Conservation (phyloP, 768 basidiomycete species). For the Porphyrellus cyaneotinctus region DNA sequence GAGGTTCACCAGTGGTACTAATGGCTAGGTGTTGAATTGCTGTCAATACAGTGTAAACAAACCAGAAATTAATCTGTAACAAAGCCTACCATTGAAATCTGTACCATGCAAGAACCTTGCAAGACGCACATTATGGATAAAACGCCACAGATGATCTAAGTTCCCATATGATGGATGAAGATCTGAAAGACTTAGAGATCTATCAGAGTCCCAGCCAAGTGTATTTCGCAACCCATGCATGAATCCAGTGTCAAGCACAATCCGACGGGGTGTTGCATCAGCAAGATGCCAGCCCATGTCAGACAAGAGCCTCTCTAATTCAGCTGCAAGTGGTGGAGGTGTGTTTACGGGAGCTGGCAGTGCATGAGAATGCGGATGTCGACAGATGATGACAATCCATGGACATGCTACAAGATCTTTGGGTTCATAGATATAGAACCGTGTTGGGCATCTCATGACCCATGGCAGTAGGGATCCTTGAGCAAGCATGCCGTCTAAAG, state of each 20-base stretch:
- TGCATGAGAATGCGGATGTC: constrained; percentile 2
- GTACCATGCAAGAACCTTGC: background rate
- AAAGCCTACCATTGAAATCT: background rate
- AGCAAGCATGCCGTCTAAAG: background rate
- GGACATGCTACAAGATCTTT: background rate
- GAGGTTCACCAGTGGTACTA: too few relatives aligned
- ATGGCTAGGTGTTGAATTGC: too few relatives aligned
- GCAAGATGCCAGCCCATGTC: background rate
- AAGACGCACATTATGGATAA: background rate
- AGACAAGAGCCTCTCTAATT: background rate
- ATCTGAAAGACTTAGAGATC: background rate
- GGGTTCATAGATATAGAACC: background rate
- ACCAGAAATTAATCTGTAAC: too few relatives aligned
- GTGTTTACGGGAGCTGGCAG: background rate
- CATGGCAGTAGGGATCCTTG: background rate
- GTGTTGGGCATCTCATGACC: background rate
- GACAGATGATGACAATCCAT: constrained; percentile 1
- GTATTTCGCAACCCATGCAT: background rate
- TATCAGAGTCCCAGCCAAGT: background rate
- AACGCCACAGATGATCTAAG: background rate
- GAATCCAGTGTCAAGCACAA: constrained; percentile 8
- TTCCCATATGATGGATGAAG: constrained; percentile 6
- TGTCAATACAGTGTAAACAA: too few relatives aligned
- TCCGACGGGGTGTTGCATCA: background rate
- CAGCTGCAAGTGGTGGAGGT: background rate